Base-by-base conservation (phyloP, 345 rosid species). In the Citropsis articulata region DNA sequence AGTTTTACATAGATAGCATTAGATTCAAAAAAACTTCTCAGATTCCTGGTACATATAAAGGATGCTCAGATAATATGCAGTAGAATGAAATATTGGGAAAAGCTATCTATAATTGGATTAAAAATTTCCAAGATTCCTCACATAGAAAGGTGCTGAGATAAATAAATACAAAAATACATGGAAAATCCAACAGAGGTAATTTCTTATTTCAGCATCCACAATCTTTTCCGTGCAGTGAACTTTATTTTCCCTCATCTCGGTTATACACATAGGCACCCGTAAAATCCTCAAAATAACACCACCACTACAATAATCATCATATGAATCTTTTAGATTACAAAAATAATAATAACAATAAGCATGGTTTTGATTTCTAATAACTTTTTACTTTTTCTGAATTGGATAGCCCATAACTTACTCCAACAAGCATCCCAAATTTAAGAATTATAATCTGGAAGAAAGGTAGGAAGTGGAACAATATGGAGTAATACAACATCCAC, bases 401-500 rank as follows among this genome's bases (percentile, higher is more conserved):
- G 50, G 50, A 45, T 3, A 13, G 4, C 50, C 50, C 5, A 55
- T 28, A 5, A 35, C 4, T 45, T 9, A 53, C 33, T 7, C 19
- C 61, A 28, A 24, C 24, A n/a, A 28, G 36, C 59, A 68, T 4
- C n/a, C 64, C 57, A 80, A 33, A 22, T 22, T 45, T 13, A 45
- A 13, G 50, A 13, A 2, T 10, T 45, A 45, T 45, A 13, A 45
- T 3, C 50, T 12, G 18, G 50, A 45, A 45, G 18, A 45, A 45
- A 1, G 18, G 50, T 57, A 48, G 30, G 8, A 22, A 7, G 7
- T 7, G 27, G 6, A 35, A 40, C 45, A 30, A 57, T 12, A 33
- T 28, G 27, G 36, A 66, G 22, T 19, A 73, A 65, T 10, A 70
- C 73, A 42, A 55, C 27, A n/a, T 72, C 30, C 40, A 69, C 90